phyloP scores from a whole-genome alignment of 2,329 filamentous ascomycete species.

The Tolypocladium tropicale region DNA sequence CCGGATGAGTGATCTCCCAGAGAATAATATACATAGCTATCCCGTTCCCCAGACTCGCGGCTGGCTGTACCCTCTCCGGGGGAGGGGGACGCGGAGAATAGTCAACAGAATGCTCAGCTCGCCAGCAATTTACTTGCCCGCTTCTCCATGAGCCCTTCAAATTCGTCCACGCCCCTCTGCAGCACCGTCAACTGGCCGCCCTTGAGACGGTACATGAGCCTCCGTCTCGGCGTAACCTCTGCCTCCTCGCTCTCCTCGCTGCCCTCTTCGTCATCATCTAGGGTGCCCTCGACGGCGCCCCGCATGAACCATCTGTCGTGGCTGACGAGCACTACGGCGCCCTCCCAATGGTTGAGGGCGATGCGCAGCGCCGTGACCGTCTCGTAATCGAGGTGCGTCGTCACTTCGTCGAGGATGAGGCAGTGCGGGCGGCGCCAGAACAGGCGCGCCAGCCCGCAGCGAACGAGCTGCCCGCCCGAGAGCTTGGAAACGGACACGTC shows the following conservation, averaged over 20 bases:
- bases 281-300: conserved; percentile 43
- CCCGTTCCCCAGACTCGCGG: background rate
- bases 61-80: background rate
- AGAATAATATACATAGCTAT: background rate
- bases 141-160: conserved; percentile 53
- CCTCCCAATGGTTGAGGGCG: conserved; percentile 57
- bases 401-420: conserved; percentile 70
- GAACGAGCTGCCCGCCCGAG: conserved; percentile 69
- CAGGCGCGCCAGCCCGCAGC: conserved; percentile 55
- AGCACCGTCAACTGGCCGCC: conserved; percentile 45
- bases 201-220: conserved; percentile 51
- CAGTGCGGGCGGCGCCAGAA: conserved; percentile 60
- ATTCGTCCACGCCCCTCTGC: conserved; percentile 52
- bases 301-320: conserved; percentile 78
- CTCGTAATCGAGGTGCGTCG: conserved; percentile 76
- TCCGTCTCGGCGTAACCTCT: conserved; percentile 32
- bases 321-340: conserved; percentile 66
- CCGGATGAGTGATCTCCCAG: background rate
- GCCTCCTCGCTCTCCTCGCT: conserved; percentile 26
- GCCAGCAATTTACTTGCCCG: conserved; percentile 36
- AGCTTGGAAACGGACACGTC: conserved; percentile 64
- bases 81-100: too few species aligned
- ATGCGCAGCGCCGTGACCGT: conserved; percentile 63
- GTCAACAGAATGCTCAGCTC: background rate
- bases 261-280: conserved; percentile 28